Conservation (phyloP, 345 rosid species). For the Balakata baccata region DNA sequence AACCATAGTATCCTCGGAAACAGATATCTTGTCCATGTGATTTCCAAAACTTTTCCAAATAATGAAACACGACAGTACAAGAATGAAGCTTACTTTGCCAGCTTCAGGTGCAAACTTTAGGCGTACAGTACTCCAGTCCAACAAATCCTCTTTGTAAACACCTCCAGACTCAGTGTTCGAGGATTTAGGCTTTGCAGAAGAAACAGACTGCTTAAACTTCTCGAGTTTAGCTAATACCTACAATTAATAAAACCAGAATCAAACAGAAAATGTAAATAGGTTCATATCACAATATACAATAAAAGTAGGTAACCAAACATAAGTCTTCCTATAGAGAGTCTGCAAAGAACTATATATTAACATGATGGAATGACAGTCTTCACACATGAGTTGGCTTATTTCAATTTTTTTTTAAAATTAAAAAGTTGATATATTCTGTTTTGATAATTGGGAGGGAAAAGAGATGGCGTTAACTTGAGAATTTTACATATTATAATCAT, state of each 20-base stretch:
- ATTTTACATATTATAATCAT: neutral
- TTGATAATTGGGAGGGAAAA: neutral
- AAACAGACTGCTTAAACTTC: conserved; percentile 60
- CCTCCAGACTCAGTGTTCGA: conserved; percentile 43
- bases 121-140: conserved; percentile 64
- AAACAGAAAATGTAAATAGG: neutral
- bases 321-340: neutral
- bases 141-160: conserved; percentile 52
- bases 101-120: conserved; percentile 63
- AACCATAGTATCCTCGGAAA: neutral
- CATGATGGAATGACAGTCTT: neutral
- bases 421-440: neutral
- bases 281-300: neutral
- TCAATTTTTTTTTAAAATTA: neutral
- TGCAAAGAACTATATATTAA: neutral
- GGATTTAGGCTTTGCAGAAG: conserved; percentile 41
- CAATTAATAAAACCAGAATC: conserved; percentile 1
- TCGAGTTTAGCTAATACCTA: conserved; percentile 79
- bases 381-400: neutral
- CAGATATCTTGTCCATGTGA: neutral
- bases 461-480: neutral
- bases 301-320: neutral
- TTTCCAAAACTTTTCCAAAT: neutral
- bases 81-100: conserved; percentile 56
- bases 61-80: neutral